These are phyloP conservation scores for Hydrangea macrophylla DNA, from an alignment of 148 eudicot species.

Conservation along the genomic window DNA sequence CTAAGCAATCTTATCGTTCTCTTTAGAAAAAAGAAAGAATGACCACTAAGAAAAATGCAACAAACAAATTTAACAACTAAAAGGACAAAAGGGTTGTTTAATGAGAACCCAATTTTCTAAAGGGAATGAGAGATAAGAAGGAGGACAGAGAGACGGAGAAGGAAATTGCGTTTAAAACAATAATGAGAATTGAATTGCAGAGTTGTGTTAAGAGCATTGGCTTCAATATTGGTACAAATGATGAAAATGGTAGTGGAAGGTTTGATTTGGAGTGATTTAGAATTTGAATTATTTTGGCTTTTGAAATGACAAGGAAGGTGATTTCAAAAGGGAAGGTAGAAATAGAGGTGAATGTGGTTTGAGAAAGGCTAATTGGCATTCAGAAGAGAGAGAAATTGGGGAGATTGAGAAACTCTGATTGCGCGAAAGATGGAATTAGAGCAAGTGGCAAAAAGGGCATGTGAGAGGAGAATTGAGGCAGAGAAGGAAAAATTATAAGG, in stretches of 20 bases:
- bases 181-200: slow-evolving; percentile 14
- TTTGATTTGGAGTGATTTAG: slow-evolving; percentile 6
- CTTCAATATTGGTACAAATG: slow-evolving; percentile 1
- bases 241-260: slow-evolving; percentile 13
- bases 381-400: slow-evolving; percentile 10
- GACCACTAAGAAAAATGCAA: too few relatives aligned
- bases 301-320: slow-evolving; percentile 15
- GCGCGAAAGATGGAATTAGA: background rate
- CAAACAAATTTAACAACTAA: slow-evolving; percentile 3
- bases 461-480: slow-evolving; percentile 24
- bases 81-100: slow-evolving; percentile 7
- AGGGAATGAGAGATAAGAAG: background rate
- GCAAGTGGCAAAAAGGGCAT: slow-evolving; percentile 5
- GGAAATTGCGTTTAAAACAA: background rate
- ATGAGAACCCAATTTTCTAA: background rate
- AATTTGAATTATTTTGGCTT: slow-evolving; percentile 11
- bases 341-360: slow-evolving; percentile 14
- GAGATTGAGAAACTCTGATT: background rate
- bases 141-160: slow-evolving; percentile 2
- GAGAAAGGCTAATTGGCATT: slow-evolving; percentile 1
- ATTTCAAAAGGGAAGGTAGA: background rate
- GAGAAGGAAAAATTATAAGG: slow-evolving; percentile 20
- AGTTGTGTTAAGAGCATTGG: slow-evolving; percentile 17
- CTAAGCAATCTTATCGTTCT: too few relatives aligned
- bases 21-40: too few relatives aligned